Evolutionary conservation across 148 eudicot species (phyloP), one percentile per base, ranked within the genome.

Genomic region (Amaranthus cruentus): DNA sequence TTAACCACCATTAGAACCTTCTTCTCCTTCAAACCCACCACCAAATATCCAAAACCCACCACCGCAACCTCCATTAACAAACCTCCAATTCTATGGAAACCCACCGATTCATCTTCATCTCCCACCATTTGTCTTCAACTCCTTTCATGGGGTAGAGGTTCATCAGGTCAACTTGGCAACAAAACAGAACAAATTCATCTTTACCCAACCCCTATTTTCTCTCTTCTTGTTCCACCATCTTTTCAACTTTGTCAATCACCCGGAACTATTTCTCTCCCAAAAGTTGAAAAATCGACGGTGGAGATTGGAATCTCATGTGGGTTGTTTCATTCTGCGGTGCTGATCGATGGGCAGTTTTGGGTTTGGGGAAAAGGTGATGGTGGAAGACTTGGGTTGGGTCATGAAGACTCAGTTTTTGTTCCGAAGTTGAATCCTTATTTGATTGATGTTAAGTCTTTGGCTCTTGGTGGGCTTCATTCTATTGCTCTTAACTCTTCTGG

Each of bases 351-450:
- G 42, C 73, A 74, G 75, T 28, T 88, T 2, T 95, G 97, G 96
- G 77, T 95, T 79, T 95, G 97, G 97, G 98, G 98, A 1, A 95
- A 95, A 77, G 98, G 98, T 6, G 98, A 95, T 56, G 98, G 97
- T 4, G 98, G 98, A 4, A 75, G 98, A 14, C 78, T 95, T 18
- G 98, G 98, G 64, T 68, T 90, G 15, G 97, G 88, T 18, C 85
- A 91, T 43, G 98, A 95, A 80, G 54, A 89, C 47, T 12, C 89
- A 0, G 66, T 73, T 7, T 87, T 85, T 62, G 85, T 78, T 5
- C 98, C 98, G 1, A 79, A 73, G 0, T 44, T 83, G 75, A 95
- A 95, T 54, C 78, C 82, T 11, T 63, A 80, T 73, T 65, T 91
- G 78, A 80, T 71, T 0, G n/a, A 48, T 46, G 85, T 88, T 0